Percentiles rank a stretch among this genome's conserved stretches.
phyloP scores from a whole-genome alignment of 495 filamentous ascomycete genomes.

The Neurospora sp. region DNA sequence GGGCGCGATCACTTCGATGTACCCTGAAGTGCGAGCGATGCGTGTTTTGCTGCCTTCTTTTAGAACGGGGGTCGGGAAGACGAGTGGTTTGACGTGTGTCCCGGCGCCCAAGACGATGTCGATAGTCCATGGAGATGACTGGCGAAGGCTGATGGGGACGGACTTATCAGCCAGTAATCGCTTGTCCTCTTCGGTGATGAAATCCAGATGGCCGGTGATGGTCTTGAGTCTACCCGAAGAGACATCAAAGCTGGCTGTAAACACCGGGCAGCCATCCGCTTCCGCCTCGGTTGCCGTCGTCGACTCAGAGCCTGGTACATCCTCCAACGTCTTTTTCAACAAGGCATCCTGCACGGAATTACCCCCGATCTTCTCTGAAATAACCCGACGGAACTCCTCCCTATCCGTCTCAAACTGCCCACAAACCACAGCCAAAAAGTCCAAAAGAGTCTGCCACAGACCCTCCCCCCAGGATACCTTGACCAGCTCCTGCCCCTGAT shows the following conservation, averaged over 20 bases:
- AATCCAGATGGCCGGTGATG: slow-evolving; percentile 21
- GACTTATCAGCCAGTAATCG: slow-evolving; percentile 16
- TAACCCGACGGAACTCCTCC: not conserved
- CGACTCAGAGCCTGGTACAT: not conserved
- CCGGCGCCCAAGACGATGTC: slow-evolving; percentile 16
- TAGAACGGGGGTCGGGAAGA: slow-evolving; percentile 33
- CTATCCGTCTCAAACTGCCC: not conserved
- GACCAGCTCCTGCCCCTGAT: not conserved
- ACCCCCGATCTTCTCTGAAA: not conserved
- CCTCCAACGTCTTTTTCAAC: slow-evolving; percentile 1
- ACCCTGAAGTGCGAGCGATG: slow-evolving; percentile 37
- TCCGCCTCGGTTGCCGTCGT: not conserved
- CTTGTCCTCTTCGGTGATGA: slow-evolving; percentile 14
- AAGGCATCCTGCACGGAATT: not conserved
- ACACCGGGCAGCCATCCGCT: not conserved
- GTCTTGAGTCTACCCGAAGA: slow-evolving; percentile 3
- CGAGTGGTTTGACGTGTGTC: slow-evolving; percentile 13
- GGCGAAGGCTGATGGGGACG: slow-evolving; percentile 18
- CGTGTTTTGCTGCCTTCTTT: slow-evolving; percentile 22
- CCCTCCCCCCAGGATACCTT: not conserved
- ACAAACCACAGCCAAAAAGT: not conserved
- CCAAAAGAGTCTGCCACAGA: not conserved
- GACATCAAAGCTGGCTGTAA: slow-evolving; percentile 5
- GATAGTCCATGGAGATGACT: slow-evolving; percentile 24
- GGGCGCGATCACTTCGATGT: slow-evolving; percentile 33